Evolutionary conservation across 2,329 filamentous ascomycete genomes (phyloP).

Genomic region (Claviceps sorghi): DNA sequence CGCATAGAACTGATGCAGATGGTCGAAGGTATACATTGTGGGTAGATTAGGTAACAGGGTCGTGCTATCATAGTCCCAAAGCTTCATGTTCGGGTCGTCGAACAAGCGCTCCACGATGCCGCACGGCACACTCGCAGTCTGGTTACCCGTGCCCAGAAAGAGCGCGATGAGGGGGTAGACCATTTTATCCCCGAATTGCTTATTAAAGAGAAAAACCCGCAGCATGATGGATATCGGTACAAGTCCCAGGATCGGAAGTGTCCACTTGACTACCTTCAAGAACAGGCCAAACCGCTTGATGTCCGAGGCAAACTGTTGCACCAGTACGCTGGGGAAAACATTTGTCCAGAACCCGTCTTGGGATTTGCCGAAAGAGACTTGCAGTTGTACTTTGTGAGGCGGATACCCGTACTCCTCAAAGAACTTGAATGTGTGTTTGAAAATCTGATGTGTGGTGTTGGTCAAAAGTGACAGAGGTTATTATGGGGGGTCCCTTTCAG

Average conservation of each 20-base stretch:
- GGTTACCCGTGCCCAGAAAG: slow-evolving; percentile 62
- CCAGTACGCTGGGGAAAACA: slow-evolving; percentile 44
- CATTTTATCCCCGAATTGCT: slow-evolving; percentile 57
- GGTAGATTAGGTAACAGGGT: slow-evolving; percentile 43
- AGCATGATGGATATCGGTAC: slow-evolving; percentile 51
- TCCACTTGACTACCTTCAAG: slow-evolving; percentile 42
- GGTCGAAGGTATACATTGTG: slow-evolving; percentile 52
- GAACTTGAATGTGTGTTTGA: slow-evolving; percentile 53
- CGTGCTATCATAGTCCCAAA: slow-evolving; percentile 43
- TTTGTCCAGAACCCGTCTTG: slow-evolving; percentile 49
- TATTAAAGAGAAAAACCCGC: slow-evolving; percentile 51
- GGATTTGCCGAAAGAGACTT: slow-evolving; percentile 49
- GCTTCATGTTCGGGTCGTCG: slow-evolving; percentile 41
- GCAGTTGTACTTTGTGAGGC: slow-evolving; percentile 43
- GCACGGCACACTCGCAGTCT: slow-evolving; percentile 55
- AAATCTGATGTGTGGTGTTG: slow-evolving; percentile 30
- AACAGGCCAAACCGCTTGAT: slow-evolving; percentile 41
- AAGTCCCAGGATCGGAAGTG: slow-evolving; percentile 44
- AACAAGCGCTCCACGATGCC: slow-evolving; percentile 51
- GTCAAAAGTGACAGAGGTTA: not conserved
- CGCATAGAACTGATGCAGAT: slow-evolving; percentile 45
- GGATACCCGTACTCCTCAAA: slow-evolving; percentile 42
- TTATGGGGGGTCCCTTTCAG: too few species aligned
- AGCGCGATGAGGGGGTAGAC: slow-evolving; percentile 57
- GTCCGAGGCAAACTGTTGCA: slow-evolving; percentile 39